A percentile compares a stretch with the other conserved stretches of the same genome.
These are phyloP conservation scores for Scheffersomyces spartinae DNA, from an alignment of 805 yeast species.

Conservation along the genomic window DNA sequence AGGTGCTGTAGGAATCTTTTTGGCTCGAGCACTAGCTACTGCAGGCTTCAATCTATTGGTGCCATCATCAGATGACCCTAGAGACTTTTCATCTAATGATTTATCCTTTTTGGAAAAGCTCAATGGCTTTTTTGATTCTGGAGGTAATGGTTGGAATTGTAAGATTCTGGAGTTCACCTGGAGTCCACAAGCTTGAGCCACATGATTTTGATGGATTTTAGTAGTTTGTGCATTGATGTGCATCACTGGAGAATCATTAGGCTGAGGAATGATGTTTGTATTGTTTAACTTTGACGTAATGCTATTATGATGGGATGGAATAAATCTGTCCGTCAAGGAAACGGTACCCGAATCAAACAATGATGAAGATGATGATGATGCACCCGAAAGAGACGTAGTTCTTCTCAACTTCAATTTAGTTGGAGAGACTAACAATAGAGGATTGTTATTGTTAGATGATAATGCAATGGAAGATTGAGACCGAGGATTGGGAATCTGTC, in stretches of 20 bases:
- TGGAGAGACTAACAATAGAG: no score
- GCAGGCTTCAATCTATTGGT: no score
- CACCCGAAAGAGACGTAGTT: no score
- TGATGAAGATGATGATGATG: no score
- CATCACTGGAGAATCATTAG: constrained; percentile 40
- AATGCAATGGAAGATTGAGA: no score
- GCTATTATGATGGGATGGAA: constrained; percentile 31
- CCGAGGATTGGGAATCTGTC: no score
- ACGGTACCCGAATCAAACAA: no score
- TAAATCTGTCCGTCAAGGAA: constrained; percentile 33
- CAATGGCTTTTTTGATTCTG: constrained; percentile 39
- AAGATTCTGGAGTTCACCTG: constrained; percentile 72
- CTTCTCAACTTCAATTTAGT: no score
- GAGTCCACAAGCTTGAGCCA: constrained; percentile 91
- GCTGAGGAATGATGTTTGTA: constrained; percentile 27
- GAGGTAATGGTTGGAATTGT: constrained; percentile 81
- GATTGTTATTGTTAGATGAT: no score
- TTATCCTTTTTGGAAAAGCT: no score
- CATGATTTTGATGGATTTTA: constrained; percentile 60
- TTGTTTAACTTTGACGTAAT: constrained; percentile 23
- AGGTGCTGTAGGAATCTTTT: constrained; percentile 78
- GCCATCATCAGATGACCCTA: no score
- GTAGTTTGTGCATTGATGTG: constrained; percentile 45
- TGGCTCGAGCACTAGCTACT: constrained; percentile 53
- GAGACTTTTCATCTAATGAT: no score